These are phyloP conservation scores for Gloeostereum incarnatum DNA, from an alignment of 768 basidiomycete genomes.

Conservation along the genomic window DNA sequence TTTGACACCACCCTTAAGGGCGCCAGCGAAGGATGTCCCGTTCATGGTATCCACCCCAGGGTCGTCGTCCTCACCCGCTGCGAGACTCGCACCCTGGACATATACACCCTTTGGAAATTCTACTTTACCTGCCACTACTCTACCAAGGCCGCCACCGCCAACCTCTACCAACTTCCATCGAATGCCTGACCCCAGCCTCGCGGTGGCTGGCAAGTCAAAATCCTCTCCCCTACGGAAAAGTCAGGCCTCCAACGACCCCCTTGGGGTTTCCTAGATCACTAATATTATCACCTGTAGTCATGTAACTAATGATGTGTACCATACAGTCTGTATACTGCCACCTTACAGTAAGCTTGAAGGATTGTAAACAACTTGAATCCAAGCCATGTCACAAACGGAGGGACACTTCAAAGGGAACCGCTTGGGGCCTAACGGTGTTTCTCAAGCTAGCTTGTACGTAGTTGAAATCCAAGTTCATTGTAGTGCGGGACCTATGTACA, in stretches of 20 bases:
- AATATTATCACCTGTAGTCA: not conserved
- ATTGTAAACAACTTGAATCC: too few relatives aligned
- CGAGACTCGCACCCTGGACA: constrained; percentile 44
- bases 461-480: too few relatives aligned
- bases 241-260: constrained; percentile 6
- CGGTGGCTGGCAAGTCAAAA: not conserved
- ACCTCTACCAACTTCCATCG: constrained; percentile 29
- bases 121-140: constrained; percentile 25
- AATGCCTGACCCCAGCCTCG: constrained; percentile 9
- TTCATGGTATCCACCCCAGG: not conserved
- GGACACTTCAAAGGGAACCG: too few relatives aligned
- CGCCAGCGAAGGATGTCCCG: constrained; percentile 9
- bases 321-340: too few relatives aligned
- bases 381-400: too few relatives aligned
- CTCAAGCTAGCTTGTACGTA: too few relatives aligned
- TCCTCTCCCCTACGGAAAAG: not conserved
- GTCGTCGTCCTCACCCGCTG: constrained; percentile 7
- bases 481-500: too few relatives aligned
- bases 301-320: not conserved
- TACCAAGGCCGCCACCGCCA: constrained; percentile 44
- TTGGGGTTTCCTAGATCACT: constrained; percentile 10
- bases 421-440: too few relatives aligned
- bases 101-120: constrained; percentile 36
- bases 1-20: constrained; percentile 4
- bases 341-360: too few relatives aligned